Evolutionary conservation across 179 eudicot genomes (phyloP).

Genomic region (Corrigiola litoralis): DNA sequence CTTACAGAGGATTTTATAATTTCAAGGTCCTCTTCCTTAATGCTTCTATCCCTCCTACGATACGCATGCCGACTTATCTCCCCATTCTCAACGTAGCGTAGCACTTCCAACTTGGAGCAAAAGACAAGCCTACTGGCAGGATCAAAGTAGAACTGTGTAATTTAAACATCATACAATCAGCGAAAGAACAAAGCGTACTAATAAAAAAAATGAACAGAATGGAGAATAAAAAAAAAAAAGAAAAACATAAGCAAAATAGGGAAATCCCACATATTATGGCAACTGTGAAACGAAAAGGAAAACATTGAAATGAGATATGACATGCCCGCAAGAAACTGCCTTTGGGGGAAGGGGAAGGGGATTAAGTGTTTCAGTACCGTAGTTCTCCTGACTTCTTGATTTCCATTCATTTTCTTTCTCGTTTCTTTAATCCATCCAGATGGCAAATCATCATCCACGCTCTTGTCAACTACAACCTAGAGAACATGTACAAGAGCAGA

Average conservation of each 20-base stretch:
- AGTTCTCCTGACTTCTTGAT: conserved; percentile 36
- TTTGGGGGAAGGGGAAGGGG: background rate
- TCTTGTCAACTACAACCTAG: conserved; percentile 46
- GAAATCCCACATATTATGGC: background rate
- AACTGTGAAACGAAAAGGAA: conserved; percentile 5
- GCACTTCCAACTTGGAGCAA: conserved; percentile 61
- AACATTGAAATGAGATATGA: background rate
- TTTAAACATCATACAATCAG: conserved; percentile 8
- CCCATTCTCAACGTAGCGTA: conserved; percentile 65
- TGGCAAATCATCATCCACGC: conserved; percentile 53
- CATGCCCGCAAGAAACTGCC: background rate
- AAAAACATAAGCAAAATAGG: background rate
- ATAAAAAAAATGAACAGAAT: background rate
- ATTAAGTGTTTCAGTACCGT: conserved; percentile 36
- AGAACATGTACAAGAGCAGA: background rate
- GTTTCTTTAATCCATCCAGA: conserved; percentile 82
- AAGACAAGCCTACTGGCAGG: conserved; percentile 59
- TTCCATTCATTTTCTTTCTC: conserved; percentile 30
- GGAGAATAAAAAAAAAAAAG: background rate
- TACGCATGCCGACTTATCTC: conserved; percentile 50
- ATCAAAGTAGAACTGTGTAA: conserved; percentile 56
- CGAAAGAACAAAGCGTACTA: background rate
- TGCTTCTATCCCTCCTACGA: conserved; percentile 40
- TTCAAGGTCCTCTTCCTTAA: conserved; percentile 14
- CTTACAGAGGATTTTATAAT: conserved; percentile 37